Conservation (phyloP, 1,139 yeast species). For the Geotrichum histeridarum region DNA sequence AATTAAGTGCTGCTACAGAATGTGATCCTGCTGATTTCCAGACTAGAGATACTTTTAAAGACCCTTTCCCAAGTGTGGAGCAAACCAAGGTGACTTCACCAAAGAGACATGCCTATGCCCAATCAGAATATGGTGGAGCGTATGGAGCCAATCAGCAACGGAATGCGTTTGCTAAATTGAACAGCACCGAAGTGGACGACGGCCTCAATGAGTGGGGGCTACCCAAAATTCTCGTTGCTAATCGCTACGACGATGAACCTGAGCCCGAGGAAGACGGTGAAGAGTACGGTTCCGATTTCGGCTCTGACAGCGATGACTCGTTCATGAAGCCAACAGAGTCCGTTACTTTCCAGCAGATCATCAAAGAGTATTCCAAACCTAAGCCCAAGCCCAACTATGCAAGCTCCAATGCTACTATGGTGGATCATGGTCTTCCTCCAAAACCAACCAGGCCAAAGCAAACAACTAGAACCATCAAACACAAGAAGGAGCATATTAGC, state of each 20-base stretch:
- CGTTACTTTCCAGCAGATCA: slow-evolving; percentile 12
- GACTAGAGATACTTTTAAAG: neutral
- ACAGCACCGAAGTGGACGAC: slow-evolving; percentile 23
- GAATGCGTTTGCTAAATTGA: neutral
- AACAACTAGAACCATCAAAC: neutral
- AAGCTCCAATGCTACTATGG: slow-evolving; percentile 1
- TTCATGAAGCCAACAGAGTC: slow-evolving; percentile 7
- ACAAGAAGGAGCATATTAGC: neutral
- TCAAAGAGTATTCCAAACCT: slow-evolving; percentile 4
- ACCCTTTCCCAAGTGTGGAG: neutral
- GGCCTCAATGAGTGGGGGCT: slow-evolving; percentile 31
- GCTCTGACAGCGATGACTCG: slow-evolving; percentile 4
- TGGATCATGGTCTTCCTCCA: neutral
- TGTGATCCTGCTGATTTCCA: slow-evolving; percentile 11
- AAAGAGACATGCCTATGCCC: slow-evolving; percentile 15
- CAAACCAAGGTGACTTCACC: neutral
- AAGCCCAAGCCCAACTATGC: neutral
- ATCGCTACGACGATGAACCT: slow-evolving; percentile 19
- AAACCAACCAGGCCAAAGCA: neutral
- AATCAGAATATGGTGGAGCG: slow-evolving; percentile 12
- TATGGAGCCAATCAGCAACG: neutral
- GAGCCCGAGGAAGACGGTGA: slow-evolving; percentile 16
- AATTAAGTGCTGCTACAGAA: slow-evolving; percentile 16
- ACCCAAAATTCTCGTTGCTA: slow-evolving; percentile 25
- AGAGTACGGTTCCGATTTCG: slow-evolving; percentile 11